phyloP scores from a whole-genome alignment of 176 grass and related monocot species.

The Carex cristatella region DNA sequence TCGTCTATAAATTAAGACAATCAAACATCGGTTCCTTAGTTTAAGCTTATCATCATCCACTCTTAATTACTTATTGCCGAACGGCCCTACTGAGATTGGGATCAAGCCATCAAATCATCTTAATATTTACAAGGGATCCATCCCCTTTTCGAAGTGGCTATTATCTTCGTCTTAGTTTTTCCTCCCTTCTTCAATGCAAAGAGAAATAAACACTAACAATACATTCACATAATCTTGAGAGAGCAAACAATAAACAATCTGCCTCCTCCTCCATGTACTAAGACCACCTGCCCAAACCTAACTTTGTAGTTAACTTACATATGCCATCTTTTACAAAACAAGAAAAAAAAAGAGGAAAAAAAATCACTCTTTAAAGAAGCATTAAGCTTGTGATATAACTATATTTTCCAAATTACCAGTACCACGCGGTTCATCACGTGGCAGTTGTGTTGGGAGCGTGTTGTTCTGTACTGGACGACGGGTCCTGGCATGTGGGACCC shows the following conservation, averaged over 20 bases:
- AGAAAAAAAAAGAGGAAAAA: not conserved
- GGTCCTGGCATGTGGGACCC: not conserved
- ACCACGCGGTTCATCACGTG: not conserved
- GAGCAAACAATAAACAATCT: not conserved
- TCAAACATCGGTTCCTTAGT: too few relatives aligned
- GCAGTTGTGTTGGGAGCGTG: slow-evolving; percentile 2
- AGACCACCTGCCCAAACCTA: not conserved
- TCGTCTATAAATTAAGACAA: too few relatives aligned
- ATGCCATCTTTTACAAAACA: not conserved
- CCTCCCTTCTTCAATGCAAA: not conserved
- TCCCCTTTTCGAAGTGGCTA: too few relatives aligned
- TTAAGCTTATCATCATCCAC: too few relatives aligned
- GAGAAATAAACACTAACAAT: slow-evolving; percentile 1
- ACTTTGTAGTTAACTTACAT: not conserved
- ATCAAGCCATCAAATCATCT: too few relatives aligned
- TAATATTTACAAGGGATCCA: too few relatives aligned
- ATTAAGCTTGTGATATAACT: slow-evolving; percentile 4
- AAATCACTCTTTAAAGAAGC: not conserved
- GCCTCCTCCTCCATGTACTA: not conserved
- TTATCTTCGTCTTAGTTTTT: too few relatives aligned
- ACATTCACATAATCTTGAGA: slow-evolving; percentile 4
- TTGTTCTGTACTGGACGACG: not conserved
- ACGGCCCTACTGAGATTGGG: too few relatives aligned
- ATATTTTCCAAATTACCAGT: slow-evolving; percentile 1
- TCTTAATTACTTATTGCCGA: too few relatives aligned